Evolutionary conservation across 441 rosid species (phyloP).

Genomic region (Capsella rubella): DNA sequence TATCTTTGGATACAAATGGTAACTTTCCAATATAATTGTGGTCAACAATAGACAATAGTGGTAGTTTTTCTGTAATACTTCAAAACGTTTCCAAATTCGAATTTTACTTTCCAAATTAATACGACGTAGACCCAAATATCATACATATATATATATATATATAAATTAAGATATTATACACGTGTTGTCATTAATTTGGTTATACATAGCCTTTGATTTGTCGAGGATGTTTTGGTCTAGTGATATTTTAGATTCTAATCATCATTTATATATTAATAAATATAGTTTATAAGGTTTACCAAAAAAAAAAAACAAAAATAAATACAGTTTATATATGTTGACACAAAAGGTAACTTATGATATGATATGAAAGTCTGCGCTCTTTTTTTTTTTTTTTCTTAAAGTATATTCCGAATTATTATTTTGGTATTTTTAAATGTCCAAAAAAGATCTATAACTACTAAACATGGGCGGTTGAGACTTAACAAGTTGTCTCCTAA

Average conservation of each 20-base stretch:
- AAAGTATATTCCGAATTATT: neutral
- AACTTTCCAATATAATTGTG: neutral
- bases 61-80: neutral
- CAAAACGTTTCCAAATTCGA: neutral
- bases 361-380: neutral
- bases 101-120: neutral
- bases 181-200: neutral
- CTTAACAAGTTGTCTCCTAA: conserved; percentile 29
- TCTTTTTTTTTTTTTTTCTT: neutral
- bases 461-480: conserved; percentile 37
- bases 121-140: neutral
- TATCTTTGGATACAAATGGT: conserved; percentile 16
- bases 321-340: neutral
- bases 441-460: conserved; percentile 13
- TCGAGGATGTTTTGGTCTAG: neutral
- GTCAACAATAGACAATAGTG: neutral
- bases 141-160: neutral
- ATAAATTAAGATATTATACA: neutral
- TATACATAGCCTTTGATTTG: neutral
- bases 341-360: conserved; percentile 15
- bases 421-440: neutral
- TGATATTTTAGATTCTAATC: conserved; percentile 15
- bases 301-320: no score
- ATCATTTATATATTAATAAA: neutral
- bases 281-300: neutral